phyloP scores from a whole-genome alignment of 2,329 filamentous ascomycete species.

The Lomentospora prolificans region DNA sequence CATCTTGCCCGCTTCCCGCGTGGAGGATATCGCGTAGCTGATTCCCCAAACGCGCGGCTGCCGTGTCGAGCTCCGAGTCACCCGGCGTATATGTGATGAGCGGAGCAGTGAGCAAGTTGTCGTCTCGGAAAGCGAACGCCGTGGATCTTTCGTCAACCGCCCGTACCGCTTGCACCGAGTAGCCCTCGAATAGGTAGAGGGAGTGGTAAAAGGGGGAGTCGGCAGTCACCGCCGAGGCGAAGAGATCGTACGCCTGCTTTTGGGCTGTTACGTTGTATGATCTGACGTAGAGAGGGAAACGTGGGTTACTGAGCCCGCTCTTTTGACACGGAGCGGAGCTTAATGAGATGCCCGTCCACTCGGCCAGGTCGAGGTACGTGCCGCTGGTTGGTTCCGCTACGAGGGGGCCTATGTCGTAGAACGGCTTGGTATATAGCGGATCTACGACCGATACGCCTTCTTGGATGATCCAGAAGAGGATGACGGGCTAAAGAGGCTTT shows the following conservation, averaged over 20 bases:
- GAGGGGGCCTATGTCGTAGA: constrained; percentile 30
- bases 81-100: constrained; percentile 26
- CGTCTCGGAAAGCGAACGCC: constrained; percentile 35
- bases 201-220: constrained; percentile 19
- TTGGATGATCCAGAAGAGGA: constrained; percentile 31
- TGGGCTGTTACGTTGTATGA: constrained; percentile 24
- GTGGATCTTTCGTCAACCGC: constrained; percentile 23
- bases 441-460: constrained; percentile 32
- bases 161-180: constrained; percentile 35
- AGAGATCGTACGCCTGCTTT: constrained; percentile 21
- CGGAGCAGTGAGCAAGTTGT: constrained; percentile 30
- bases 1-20: constrained; percentile 19
- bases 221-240: constrained; percentile 15
- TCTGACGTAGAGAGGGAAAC: constrained; percentile 33
- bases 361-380: constrained; percentile 33
- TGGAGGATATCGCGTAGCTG: constrained; percentile 26
- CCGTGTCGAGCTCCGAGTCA: constrained; percentile 20
- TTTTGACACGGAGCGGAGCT: constrained; percentile 31
- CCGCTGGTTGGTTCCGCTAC: constrained; percentile 22
- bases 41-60: constrained; percentile 26
- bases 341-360: constrained; percentile 30
- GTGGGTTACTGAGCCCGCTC: constrained; percentile 25
- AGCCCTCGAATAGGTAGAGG: constrained; percentile 48
- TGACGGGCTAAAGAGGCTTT: constrained; percentile 22
- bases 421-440: constrained; percentile 29